A percentile compares a stretch with the other conserved stretches of the same genome.
These are phyloP conservation scores for Candida ovalis DNA, from an alignment of 805 yeast genomes.

Conservation along the genomic window DNA sequence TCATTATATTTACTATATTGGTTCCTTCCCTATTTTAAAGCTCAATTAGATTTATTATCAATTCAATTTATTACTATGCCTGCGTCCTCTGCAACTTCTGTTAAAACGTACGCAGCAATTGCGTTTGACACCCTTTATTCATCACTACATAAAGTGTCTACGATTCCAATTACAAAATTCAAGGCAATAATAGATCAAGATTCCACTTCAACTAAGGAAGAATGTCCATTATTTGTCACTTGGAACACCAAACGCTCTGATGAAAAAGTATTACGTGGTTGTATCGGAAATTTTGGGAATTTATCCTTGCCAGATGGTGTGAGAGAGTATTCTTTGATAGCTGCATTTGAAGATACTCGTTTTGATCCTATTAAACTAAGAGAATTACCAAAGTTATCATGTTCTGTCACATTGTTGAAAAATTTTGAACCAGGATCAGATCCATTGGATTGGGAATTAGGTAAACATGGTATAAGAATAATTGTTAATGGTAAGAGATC, in stretches of 20 bases:
- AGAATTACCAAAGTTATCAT: constrained; percentile 53
- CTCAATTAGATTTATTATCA: too few relatives aligned
- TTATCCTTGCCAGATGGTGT: constrained; percentile 56
- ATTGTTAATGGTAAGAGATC: constrained; percentile 42
- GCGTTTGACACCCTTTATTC: constrained; percentile 39
- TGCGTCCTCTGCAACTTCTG: constrained; percentile 13
- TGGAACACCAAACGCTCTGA: constrained; percentile 54
- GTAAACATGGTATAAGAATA: constrained; percentile 76
- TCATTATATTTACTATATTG: background rate
- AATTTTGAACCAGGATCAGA: constrained; percentile 51
- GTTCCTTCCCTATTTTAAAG: background rate
- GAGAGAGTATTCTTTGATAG: constrained; percentile 53
- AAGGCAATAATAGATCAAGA: constrained; percentile 9
- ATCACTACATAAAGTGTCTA: constrained; percentile 18
- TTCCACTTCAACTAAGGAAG: constrained; percentile 12
- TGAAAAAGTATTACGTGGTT: constrained; percentile 62
- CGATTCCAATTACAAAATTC: constrained; percentile 12
- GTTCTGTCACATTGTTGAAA: constrained; percentile 63
- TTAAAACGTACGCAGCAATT: constrained; percentile 33
- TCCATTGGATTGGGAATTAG: constrained; percentile 73
- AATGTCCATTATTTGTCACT: constrained; percentile 77
- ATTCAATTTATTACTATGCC: background rate
- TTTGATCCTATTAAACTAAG: constrained; percentile 56
- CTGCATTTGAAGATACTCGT: constrained; percentile 77
- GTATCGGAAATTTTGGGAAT: constrained; percentile 83